Conservation (phyloP, 2,329 filamentous ascomycete species). For the Exophiala calicioides region DNA sequence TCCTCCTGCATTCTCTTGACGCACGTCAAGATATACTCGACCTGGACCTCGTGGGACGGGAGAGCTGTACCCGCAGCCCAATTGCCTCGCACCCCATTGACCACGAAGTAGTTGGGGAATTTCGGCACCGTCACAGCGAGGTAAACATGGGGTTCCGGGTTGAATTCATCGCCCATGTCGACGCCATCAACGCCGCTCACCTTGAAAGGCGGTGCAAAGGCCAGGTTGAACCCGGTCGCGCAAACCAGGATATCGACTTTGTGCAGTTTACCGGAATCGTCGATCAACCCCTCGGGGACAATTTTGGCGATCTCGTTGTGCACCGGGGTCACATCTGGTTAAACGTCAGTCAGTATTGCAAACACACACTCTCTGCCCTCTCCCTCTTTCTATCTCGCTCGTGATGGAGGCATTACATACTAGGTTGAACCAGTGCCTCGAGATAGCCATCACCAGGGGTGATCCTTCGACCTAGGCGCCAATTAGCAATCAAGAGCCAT, state of each 20-base stretch:
- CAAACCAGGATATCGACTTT: slow-evolving; percentile 44
- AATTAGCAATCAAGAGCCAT: too few relatives aligned
- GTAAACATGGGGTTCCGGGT: slow-evolving; percentile 10
- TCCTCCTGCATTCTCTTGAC: slow-evolving; percentile 13
- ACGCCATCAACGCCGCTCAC: slow-evolving; percentile 7
- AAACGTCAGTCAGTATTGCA: too few relatives aligned
- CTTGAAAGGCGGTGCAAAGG: slow-evolving; percentile 16
- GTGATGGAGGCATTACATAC: too few relatives aligned
- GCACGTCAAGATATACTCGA: slow-evolving; percentile 19
- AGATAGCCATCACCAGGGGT: slow-evolving; percentile 56
- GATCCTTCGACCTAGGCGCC: slow-evolving; percentile 46
- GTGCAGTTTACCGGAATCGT: slow-evolving; percentile 39
- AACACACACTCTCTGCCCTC: too few relatives aligned
- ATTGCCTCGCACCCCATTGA: slow-evolving; percentile 9
- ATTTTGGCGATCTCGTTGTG: slow-evolving; percentile 45
- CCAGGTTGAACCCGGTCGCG: slow-evolving; percentile 46
- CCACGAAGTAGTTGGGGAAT: slow-evolving; percentile 23
- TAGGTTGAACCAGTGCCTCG: slow-evolving; percentile 45
- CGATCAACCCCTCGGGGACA: slow-evolving; percentile 41
- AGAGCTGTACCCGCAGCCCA: slow-evolving; percentile 9
- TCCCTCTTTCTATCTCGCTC: too few relatives aligned
- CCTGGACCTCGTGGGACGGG: slow-evolving; percentile 3
- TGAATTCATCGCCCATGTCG: slow-evolving; percentile 2
- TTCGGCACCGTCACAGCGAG: slow-evolving; percentile 2
- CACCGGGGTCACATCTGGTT: slow-evolving; percentile 5